Evolutionary conservation across 2,329 filamentous ascomycete genomes (phyloP).

Genomic region (Fusarium sp.): DNA sequence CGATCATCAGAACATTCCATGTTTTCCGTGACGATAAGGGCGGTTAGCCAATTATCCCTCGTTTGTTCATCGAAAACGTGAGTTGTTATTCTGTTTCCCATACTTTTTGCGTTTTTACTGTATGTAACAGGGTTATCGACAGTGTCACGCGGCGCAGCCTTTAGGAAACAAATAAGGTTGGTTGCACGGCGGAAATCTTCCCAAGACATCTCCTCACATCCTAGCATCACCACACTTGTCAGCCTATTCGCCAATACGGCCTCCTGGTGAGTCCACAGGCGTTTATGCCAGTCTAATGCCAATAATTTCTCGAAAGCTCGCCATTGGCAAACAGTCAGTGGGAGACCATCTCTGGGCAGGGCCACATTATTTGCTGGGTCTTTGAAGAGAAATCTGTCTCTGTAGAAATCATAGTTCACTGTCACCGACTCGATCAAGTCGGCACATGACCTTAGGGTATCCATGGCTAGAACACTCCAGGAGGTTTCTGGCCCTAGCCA

Average conservation of each 20-base stretch:
- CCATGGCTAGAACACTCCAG: neutral
- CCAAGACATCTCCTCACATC: neutral
- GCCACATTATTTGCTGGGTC: neutral
- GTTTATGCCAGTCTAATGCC: neutral
- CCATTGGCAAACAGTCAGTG: neutral
- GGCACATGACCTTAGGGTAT: neutral
- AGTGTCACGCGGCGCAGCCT: neutral
- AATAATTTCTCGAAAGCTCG: neutral
- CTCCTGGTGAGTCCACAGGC: neutral
- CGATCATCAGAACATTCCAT: neutral
- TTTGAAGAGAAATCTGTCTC: too few relatives aligned
- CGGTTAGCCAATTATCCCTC: neutral
- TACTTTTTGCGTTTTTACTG: neutral
- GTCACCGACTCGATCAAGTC: neutral
- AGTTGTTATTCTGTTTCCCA: too few relatives aligned
- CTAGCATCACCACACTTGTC: neutral
- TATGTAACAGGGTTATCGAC: neutral
- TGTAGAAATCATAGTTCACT: too few relatives aligned
- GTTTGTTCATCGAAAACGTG: neutral
- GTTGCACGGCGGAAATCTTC: neutral
- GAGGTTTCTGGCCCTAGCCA: conserved; percentile 1
- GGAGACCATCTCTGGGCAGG: neutral
- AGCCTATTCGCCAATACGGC: neutral
- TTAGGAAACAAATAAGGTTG: neutral
- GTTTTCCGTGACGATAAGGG: neutral